Evolutionary conservation across 1,284 basidiomycete species (phyloP).

Genomic region (Cutaneotrichosporon curvatum): DNA sequence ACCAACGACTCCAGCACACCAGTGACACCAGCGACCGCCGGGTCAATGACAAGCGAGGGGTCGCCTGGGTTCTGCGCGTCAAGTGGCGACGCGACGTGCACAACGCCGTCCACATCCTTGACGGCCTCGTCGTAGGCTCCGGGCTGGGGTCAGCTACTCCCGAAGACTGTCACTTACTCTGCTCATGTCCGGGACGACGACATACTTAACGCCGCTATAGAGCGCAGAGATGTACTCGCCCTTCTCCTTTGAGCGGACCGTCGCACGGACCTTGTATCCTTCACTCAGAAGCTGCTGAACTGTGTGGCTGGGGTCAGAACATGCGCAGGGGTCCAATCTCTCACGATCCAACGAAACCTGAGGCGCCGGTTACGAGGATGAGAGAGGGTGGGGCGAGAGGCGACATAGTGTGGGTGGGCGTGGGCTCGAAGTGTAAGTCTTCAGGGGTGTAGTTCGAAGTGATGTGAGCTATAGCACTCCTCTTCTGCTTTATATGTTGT

Average conservation of each 20-base stretch:
- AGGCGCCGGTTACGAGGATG: slow-evolving; percentile 1
- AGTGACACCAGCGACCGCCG: slow-evolving; percentile 2
- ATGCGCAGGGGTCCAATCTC: background rate
- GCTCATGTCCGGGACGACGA: slow-evolving; percentile 55
- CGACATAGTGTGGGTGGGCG: too few species aligned
- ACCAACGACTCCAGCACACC: background rate
- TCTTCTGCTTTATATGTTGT: too few species aligned
- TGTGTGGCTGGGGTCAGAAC: background rate
- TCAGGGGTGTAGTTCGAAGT: too few species aligned
- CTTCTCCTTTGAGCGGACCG: background rate
- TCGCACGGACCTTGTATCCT: background rate
- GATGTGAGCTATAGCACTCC: too few species aligned
- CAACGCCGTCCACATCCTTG: slow-evolving; percentile 58
- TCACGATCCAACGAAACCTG: background rate
- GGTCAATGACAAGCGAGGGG: background rate
- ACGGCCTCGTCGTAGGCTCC: slow-evolving; percentile 63
- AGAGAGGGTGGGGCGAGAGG: too few species aligned
- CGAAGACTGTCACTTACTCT: too few species aligned
- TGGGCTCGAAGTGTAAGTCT: too few species aligned
- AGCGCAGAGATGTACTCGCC: background rate
- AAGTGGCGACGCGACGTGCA: slow-evolving; percentile 22
- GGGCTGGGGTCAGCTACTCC: too few species aligned
- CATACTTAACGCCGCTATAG: slow-evolving; percentile 12
- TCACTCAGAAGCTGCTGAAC: background rate
- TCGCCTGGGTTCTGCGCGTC: slow-evolving; percentile 1